Conservation (phyloP, 495 filamentous ascomycete genomes). For the Geopyxis carbonaria region DNA sequence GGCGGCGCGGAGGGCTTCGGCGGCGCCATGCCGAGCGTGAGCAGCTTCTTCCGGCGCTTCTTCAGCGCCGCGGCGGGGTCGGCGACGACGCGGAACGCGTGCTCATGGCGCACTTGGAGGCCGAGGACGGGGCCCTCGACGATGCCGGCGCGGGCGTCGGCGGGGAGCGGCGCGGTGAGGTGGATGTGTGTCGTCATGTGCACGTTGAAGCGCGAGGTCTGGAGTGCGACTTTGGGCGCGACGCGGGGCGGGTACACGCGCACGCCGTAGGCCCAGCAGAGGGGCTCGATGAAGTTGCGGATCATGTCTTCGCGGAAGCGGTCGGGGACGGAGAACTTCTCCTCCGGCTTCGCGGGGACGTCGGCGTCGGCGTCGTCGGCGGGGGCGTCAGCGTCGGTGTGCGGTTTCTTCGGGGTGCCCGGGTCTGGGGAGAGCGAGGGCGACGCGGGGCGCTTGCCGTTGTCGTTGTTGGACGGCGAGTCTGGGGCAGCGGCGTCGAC, state of each 20-base stretch:
- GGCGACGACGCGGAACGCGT: slow-evolving; percentile 10
- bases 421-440: neutral
- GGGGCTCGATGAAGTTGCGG: slow-evolving; percentile 25
- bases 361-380: slow-evolving; percentile 1
- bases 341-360: slow-evolving; percentile 16
- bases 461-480: slow-evolving; percentile 3
- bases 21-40: neutral
- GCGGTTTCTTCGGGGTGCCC: slow-evolving; percentile 2
- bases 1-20: neutral
- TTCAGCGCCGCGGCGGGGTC: slow-evolving; percentile 11
- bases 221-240: slow-evolving; percentile 19
- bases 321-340: slow-evolving; percentile 22
- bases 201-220: slow-evolving; percentile 20
- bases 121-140: slow-evolving; percentile 24
- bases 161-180: slow-evolving; percentile 16
- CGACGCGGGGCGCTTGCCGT: slow-evolving; percentile 6
- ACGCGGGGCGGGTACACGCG: slow-evolving; percentile 22
- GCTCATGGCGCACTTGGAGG: slow-evolving; percentile 24
- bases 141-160: slow-evolving; percentile 21
- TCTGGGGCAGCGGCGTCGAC: neutral
- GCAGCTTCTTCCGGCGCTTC: slow-evolving; percentile 4
- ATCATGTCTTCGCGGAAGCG: slow-evolving; percentile 25
- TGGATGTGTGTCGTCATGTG: slow-evolving; percentile 22
- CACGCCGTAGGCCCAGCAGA: slow-evolving; percentile 24
- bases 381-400: slow-evolving; percentile 1